Evolutionary conservation across 176 grass and related monocot species (phyloP).

Genomic region (Olyra latifolia): DNA sequence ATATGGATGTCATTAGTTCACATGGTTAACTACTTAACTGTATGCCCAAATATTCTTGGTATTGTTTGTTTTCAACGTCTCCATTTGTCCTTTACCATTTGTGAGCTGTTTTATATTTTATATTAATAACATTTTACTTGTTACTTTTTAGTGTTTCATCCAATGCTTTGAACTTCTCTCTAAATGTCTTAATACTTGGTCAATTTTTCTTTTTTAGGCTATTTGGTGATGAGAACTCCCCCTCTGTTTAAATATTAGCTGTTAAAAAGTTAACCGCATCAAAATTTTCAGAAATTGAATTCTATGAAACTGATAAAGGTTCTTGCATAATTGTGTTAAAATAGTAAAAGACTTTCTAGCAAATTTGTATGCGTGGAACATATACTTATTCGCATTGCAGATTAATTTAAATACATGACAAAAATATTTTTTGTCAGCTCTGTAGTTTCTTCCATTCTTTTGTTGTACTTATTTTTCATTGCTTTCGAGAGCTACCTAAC

Average conservation of each 20-base stretch:
- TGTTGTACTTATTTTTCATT: neutral
- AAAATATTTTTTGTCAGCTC: neutral
- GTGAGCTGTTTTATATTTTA: neutral
- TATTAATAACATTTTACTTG: neutral
- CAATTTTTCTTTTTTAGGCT: neutral
- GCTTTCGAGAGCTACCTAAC: constrained; percentile 6
- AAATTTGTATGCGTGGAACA: neutral
- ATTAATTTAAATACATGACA: neutral
- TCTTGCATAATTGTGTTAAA: neutral
- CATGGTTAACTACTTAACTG: neutral
- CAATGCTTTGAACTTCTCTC: neutral
- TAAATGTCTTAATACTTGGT: neutral
- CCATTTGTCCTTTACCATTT: neutral
- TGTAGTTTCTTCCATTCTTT: constrained; percentile 11
- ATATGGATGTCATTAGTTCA: constrained; percentile 3
- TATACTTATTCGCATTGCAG: neutral
- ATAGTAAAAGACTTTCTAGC: neutral
- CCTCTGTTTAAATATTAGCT: constrained; percentile 13
- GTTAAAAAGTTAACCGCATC: neutral
- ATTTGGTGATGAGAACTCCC: neutral
- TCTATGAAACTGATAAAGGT: neutral
- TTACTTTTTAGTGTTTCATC: neutral
- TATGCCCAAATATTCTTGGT: neutral
- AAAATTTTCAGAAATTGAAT: neutral
- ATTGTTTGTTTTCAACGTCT: neutral